Percentiles rank a stretch among this genome's conserved stretches.
phyloP scores from a whole-genome alignment of 306 rosid genomes.

The Sphenostylis stenocarpa region DNA sequence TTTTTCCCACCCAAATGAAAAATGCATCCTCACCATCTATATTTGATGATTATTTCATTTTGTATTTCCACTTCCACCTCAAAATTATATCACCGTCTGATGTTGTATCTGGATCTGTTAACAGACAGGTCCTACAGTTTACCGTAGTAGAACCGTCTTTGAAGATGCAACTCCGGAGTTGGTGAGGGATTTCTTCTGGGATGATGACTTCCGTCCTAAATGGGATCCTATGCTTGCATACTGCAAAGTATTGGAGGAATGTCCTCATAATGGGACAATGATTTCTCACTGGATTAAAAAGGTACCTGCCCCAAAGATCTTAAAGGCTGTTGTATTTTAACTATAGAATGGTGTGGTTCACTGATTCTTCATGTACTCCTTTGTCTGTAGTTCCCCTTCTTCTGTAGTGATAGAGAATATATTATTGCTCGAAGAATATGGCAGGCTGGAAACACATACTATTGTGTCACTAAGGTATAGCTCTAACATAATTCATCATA shows the following conservation, averaged over 20 bases:
- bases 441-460: conserved; percentile 88
- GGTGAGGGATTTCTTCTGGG: conserved; percentile 99
- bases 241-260: conserved; percentile 82
- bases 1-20: conserved; percentile 15
- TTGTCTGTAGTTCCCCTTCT: conserved; percentile 84
- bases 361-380: conserved; percentile 31
- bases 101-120: conserved; percentile 34
- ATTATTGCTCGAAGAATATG: conserved; percentile 95
- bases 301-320: conserved; percentile 51
- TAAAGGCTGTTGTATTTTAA: conserved; percentile 5
- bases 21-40: neutral
- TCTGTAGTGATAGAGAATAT: conserved; percentile 99
- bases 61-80: conserved; percentile 19
- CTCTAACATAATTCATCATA: conserved; percentile 5
- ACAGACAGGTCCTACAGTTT: conserved; percentile 84
- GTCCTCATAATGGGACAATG: conserved; percentile 71
- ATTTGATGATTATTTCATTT: conserved; percentile 22
- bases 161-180: conserved; percentile 94
- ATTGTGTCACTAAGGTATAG: conserved; percentile 92
- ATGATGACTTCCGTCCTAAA: conserved; percentile 91
- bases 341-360: conserved; percentile 13
- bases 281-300: conserved; percentile 95
- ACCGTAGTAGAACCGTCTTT: conserved; percentile 86
- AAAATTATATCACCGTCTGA: conserved; percentile 35
- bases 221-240: conserved; percentile 93